Percentiles rank a stretch among this genome's conserved stretches.
These are phyloP conservation scores for Phalaenopsis aphrodite DNA, from an alignment of 106 monocot species.

Conservation along the genomic window DNA sequence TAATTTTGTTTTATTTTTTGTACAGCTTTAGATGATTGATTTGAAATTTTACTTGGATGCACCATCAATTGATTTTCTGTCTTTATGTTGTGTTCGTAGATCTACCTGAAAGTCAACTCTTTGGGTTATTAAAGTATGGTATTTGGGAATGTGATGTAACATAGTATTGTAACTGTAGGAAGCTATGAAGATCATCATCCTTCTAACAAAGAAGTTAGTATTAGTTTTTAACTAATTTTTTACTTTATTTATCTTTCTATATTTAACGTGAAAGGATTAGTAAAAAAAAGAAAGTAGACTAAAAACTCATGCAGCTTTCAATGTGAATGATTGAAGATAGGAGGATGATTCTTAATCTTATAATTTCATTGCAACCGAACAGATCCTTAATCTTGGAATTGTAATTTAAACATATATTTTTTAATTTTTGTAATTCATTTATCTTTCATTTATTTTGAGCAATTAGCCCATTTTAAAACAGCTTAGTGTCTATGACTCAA, in stretches of 20 bases:
- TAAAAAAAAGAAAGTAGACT: background rate
- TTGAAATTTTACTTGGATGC: background rate
- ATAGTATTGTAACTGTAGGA: background rate
- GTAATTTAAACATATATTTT: too few species aligned
- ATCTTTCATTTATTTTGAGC: too few species aligned
- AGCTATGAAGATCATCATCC: background rate
- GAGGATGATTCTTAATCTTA: too few species aligned
- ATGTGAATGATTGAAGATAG: background rate
- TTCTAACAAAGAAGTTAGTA: background rate
- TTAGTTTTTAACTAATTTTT: background rate
- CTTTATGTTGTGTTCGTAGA: background rate
- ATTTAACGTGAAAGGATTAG: background rate
- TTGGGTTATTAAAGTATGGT: background rate
- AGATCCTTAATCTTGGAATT: too few species aligned
- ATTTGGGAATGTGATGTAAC: background rate
- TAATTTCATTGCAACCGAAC: too few species aligned
- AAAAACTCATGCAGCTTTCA: background rate
- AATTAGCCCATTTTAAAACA: too few species aligned
- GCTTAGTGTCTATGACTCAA: too few species aligned
- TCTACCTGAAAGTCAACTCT: background rate
- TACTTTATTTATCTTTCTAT: background rate
- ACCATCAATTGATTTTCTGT: background rate
- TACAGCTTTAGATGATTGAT: background rate
- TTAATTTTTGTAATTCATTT: too few species aligned
- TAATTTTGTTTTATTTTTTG: background rate